These are phyloP conservation scores for Tolypocladium pustulatum DNA, from an alignment of 2,329 filamentous ascomycete species.

Conservation along the genomic window DNA sequence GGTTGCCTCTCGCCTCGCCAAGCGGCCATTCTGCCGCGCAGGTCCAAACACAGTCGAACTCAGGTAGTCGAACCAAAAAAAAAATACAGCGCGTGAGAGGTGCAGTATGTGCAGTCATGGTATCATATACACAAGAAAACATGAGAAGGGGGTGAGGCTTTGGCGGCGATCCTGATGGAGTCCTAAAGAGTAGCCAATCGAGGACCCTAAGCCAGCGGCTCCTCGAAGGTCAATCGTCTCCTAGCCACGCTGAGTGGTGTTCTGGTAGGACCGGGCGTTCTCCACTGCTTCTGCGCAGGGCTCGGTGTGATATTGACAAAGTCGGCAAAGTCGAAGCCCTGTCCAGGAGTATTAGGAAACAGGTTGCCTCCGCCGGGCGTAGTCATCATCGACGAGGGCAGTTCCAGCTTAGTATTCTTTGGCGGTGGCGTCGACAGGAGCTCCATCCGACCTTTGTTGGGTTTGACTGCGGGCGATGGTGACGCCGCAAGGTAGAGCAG, in stretches of 20 bases:
- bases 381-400: constrained; percentile 82
- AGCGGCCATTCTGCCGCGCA: neutral
- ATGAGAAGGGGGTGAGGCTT: constrained; percentile 7
- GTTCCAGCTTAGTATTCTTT: constrained; percentile 53
- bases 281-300: constrained; percentile 83
- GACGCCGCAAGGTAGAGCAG: constrained; percentile 82
- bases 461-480: constrained; percentile 67
- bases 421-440: constrained; percentile 69
- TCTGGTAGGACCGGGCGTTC: constrained; percentile 57
- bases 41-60: neutral
- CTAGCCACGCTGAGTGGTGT: constrained; percentile 59
- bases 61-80: neutral
- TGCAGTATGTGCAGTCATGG: constrained; percentile 20
- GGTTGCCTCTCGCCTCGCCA: neutral
- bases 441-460: constrained; percentile 41
- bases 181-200: neutral
- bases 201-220: constrained; percentile 27
- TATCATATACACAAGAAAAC: constrained; percentile 22
- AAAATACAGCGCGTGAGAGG: neutral
- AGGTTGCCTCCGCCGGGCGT: constrained; percentile 64
- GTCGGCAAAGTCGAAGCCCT: constrained; percentile 85
- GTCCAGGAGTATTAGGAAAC: constrained; percentile 68
- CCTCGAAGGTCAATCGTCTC: constrained; percentile 74
- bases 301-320: constrained; percentile 97
- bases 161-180: constrained; percentile 3